Percentiles rank a stretch among this genome's conserved stretches.
phyloP scores from a whole-genome alignment of 805 yeast species.

The Blastobotrys attinorum region DNA sequence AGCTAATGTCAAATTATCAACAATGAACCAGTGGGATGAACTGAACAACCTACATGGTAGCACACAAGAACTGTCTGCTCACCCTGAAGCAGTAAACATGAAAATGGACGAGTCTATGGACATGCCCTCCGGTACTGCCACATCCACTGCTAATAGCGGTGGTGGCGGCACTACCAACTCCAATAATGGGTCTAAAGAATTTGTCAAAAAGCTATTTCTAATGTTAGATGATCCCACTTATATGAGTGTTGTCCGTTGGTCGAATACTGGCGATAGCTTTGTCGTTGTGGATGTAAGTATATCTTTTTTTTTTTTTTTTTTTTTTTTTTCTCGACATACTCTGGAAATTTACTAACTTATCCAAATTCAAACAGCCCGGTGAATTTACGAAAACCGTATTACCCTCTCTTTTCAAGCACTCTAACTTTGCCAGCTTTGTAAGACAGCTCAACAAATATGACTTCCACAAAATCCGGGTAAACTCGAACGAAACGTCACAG shows the following conservation, averaged over 20 bases:
- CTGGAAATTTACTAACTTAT: not conserved
- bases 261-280: constrained; percentile 75
- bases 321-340: not conserved
- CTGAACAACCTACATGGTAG: too few relatives aligned
- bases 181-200: constrained; percentile 10
- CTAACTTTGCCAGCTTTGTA: constrained; percentile 90
- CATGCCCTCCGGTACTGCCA: too few relatives aligned
- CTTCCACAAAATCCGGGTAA: constrained; percentile 80
- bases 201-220: constrained; percentile 38
- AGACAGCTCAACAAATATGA: constrained; percentile 95
- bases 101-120: too few relatives aligned
- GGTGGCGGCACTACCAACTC: too few relatives aligned
- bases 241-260: constrained; percentile 75
- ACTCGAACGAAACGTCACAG: constrained; percentile 6
- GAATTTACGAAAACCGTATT: constrained; percentile 82
- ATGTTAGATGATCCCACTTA: constrained; percentile 83
- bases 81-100: too few relatives aligned
- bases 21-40: too few relatives aligned
- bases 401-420: constrained; percentile 90
- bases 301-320: constrained; percentile 18
- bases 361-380: constrained; percentile 48
- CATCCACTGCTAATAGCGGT: too few relatives aligned
- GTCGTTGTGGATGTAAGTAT: constrained; percentile 66
- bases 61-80: too few relatives aligned
- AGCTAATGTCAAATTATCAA: too few relatives aligned